Conservation (phyloP, 129 eudicot genomes). For the Escallonia rubra region DNA sequence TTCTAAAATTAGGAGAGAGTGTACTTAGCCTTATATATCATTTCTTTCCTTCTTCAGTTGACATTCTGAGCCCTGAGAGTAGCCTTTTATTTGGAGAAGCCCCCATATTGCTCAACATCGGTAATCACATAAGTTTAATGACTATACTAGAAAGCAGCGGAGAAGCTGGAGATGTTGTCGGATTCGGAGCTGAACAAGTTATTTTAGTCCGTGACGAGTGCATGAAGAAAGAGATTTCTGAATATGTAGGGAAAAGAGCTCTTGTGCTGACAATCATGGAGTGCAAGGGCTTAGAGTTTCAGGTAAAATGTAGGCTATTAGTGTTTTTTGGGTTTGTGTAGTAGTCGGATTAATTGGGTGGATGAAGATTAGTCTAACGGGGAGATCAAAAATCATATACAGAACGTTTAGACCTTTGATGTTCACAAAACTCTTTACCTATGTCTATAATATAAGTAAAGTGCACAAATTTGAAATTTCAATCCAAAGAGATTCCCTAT, state of each 20-base stretch:
- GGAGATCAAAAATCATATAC: too few relatives aligned
- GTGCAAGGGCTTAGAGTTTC: slow-evolving; percentile 90
- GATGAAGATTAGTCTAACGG: neutral
- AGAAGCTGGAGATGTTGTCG: slow-evolving; percentile 37
- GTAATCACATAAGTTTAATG: slow-evolving; percentile 37
- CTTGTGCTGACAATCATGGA: slow-evolving; percentile 71
- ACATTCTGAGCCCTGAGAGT: slow-evolving; percentile 52
- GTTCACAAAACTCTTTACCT: too few relatives aligned
- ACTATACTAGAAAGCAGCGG: slow-evolving; percentile 46
- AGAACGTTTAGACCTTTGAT: too few relatives aligned
- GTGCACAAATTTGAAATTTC: too few relatives aligned
- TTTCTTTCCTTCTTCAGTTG: slow-evolving; percentile 57
- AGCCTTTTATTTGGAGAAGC: slow-evolving; percentile 62
- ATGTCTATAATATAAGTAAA: too few relatives aligned
- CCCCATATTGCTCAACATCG: slow-evolving; percentile 58
- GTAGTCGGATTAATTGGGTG: too few relatives aligned
- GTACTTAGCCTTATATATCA: slow-evolving; percentile 53
- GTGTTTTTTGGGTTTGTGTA: neutral
- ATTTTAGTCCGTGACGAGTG: slow-evolving; percentile 75
- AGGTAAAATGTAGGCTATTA: slow-evolving; percentile 26
- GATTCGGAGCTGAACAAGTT: slow-evolving; percentile 92
- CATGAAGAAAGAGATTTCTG: slow-evolving; percentile 39
- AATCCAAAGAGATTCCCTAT: too few relatives aligned
- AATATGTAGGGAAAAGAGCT: slow-evolving; percentile 59
- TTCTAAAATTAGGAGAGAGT: slow-evolving; percentile 68